Conservation (phyloP, 2,329 filamentous ascomycete genomes). For the Trichoderma endophyticum region DNA sequence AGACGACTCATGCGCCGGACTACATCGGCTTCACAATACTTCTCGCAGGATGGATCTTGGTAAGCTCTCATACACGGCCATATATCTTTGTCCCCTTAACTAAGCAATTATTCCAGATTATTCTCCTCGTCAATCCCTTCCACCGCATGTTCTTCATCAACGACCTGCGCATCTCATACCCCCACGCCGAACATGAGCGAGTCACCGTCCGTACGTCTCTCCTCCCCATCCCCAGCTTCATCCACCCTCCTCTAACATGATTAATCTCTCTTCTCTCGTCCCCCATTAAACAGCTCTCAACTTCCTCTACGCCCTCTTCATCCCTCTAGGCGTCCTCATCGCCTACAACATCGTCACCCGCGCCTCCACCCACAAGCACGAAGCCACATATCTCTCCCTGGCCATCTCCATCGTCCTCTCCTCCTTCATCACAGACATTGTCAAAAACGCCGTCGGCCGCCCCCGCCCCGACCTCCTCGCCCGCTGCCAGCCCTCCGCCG, state of each 20-base stretch:
- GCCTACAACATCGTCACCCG: constrained; percentile 61
- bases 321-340: constrained; percentile 67
- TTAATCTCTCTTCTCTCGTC: not conserved
- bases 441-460: constrained; percentile 84
- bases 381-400: constrained; percentile 81
- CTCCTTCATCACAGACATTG: constrained; percentile 78
- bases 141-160: constrained; percentile 92
- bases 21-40: constrained; percentile 76
- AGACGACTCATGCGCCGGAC: constrained; percentile 84
- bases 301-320: constrained; percentile 71
- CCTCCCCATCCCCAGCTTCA: not conserved
- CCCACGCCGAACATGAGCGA: constrained; percentile 78
- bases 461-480: constrained; percentile 63
- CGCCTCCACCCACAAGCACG: constrained; percentile 71
- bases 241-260: not conserved
- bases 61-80: constrained; percentile 33
- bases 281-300: constrained; percentile 54
- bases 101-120: constrained; percentile 24
- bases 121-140: constrained; percentile 66
- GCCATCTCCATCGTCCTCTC: constrained; percentile 73
- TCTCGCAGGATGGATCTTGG: constrained; percentile 62
- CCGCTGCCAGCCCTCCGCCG: constrained; percentile 69
- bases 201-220: constrained; percentile 66
- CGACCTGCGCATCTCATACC: constrained; percentile 79
- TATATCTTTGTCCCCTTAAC: too few species aligned